Evolutionary conservation across 345 rosid species (phyloP), one percentile per base, ranked within the genome.

Genomic region (Citrus reticulata): DNA sequence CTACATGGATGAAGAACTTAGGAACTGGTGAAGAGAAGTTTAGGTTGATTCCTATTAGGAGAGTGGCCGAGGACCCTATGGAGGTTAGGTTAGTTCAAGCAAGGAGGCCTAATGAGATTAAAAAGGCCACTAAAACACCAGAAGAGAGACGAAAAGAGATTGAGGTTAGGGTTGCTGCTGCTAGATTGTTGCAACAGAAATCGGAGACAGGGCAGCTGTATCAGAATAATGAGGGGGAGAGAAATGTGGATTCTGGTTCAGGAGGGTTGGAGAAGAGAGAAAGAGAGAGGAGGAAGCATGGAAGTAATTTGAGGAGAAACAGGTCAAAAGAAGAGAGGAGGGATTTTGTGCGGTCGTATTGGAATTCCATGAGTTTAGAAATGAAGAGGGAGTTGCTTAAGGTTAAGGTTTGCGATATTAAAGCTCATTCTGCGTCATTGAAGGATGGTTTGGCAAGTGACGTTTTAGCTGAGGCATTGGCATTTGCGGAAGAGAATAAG

Each of bases 111-210:
- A 93, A 96, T 74, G 99, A 96, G 90, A 93, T 96, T 80, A 94
- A 91, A 84, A 96, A 93, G 80, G 98, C 97, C 37, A 88, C 90
- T 24, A 96, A 96, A 89, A 93, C 98, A 9, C 90, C 83, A 13
- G 99, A 96, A 82, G 99, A 96, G 85, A 84, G 83, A 79, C 87
- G 98, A 89, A 93, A 96, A 79, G 99, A 93, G 92, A 89, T 94
- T 83, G 99, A 96, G 86, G 99, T 96, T 71, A 87, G 92, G 86
- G 98, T 96, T 40, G 97, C 98, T 63, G 98, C 99, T 19, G 95
- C 93, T 39, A 88, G 92, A 81, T 80, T 94, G 78, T 49, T 91
- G 87, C 99, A 94, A 90, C 98, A 92, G 89, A 93, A 89, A 79
- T 82, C 94, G 4, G 97, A 93, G 77, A 70, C 79, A 17, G 77